Base-by-base conservation (phyloP, 768 basidiomycete genomes). In the Termitomyces sp. region DNA sequence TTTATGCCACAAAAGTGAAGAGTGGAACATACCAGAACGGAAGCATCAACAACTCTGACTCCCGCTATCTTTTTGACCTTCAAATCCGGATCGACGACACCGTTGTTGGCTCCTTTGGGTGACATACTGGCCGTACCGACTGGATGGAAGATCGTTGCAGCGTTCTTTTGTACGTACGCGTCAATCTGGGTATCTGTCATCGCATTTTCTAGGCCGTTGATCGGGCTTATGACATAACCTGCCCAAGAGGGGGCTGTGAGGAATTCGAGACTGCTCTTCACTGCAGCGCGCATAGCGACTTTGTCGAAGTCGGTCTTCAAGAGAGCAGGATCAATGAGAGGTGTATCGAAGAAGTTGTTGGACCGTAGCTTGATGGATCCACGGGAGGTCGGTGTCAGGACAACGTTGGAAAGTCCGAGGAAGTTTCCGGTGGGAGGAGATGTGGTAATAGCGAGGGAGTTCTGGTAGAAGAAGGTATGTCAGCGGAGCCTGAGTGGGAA, bases 41-140 rank as follows among this genome's bases (percentile, higher is more conserved):
- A 74, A 32, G 72, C 73, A 68, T 76, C 75, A 9, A 76, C 71
- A 29, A 76, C 66, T 12, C 75, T 64, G 10, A 76, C 59, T 20
- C 73, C 72, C 2, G 34, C 60, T 0, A 73, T 60, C 6, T 68
- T 68, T 60, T 73, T 74, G 9, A 76, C 68, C 45, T 47, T 68
- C 17, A 75, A 62, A 60, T 73, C 69, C 1, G 73, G 71, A 63
- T 75, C 69, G 2, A 73, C 70, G 32, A 76, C 75, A 9, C 73
- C 75, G 10, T 60, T 54, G 25, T 63, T 51, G 7, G 67, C 65
- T 11, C 63, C 65, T 20, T 63, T 66, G 10, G 66, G 47, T 5
- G 71, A 69, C 72, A 74, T 74, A 12, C 64, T 63, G 1, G 69
- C 63, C 0, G 70, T 68, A 32, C 66, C 71, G 37, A 68, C 64